Conservation (phyloP, 495 filamentous ascomycete genomes). For the Tuber indicum region DNA sequence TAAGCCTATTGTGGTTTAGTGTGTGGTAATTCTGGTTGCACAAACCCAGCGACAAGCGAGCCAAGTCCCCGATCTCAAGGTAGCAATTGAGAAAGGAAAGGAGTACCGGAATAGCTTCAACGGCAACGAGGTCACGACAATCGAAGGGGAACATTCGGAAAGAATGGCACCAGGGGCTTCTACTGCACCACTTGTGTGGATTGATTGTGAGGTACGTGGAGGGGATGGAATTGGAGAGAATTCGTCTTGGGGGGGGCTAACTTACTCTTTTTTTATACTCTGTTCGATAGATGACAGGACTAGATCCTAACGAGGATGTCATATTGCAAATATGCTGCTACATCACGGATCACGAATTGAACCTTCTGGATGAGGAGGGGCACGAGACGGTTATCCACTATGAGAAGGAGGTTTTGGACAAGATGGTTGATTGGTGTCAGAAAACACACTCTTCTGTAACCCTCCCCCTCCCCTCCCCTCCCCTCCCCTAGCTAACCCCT, state of each 20-base stretch:
- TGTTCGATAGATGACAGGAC: slow-evolving; percentile 76
- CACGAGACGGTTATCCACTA: slow-evolving; percentile 78
- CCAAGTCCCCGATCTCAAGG: no score
- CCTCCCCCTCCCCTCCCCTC: background rate
- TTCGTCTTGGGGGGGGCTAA: background rate
- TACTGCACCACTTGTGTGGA: slow-evolving; percentile 61
- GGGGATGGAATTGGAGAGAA: background rate
- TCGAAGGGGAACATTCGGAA: background rate
- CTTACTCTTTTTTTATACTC: slow-evolving; percentile 5
- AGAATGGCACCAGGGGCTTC: background rate
- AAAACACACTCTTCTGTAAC: slow-evolving; percentile 48
- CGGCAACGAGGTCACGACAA: background rate
- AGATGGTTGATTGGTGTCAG: slow-evolving; percentile 70
- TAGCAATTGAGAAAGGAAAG: background rate
- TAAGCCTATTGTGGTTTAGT: no score
- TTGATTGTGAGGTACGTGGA: slow-evolving; percentile 71
- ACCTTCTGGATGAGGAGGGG: slow-evolving; percentile 67
- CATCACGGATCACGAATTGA: slow-evolving; percentile 72
- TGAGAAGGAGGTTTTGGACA: slow-evolving; percentile 58
- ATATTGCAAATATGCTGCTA: slow-evolving; percentile 94
- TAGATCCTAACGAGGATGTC: slow-evolving; percentile 67
- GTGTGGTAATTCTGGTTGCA: no score
- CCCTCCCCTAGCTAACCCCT: slow-evolving; percentile 14
- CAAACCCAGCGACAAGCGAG: background rate
- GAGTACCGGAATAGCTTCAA: background rate